Base-by-base conservation (phyloP, 495 filamentous ascomycete species). In the Mycothermus thermophilus region DNA sequence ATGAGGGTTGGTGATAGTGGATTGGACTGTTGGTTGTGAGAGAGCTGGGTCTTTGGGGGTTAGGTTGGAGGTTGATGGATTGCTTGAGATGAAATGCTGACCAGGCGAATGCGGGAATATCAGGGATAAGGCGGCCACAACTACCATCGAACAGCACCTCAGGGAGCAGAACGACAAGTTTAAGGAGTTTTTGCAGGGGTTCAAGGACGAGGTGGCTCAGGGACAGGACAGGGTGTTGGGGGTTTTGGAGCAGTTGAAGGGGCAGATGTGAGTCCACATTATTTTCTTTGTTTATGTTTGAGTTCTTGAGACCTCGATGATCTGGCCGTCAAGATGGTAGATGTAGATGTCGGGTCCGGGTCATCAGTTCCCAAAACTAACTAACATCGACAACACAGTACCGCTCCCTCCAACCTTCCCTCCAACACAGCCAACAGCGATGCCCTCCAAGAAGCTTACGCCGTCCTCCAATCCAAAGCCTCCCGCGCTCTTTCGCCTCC, bases 171-270 rank as follows among this genome's bases (percentile, higher is more conserved):
- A 37, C 12, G 30, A 23, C 2, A 57, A 50, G 21, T 54, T 57
- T 1, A 54, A 55, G 27, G 29, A 40, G 4, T 58, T 59, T 34
- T 33, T 63, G 9, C 53, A 48, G 21, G 29, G 39, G 2, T 58
- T 55, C 41, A 48, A 51, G 21, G 41, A 43, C 15, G 32, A 43
- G 26, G 27, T 45, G 8, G 6, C 41, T 9, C 39, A 50, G 8
- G 45, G 50, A 15, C 43, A 34, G 30, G 39, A 49, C 6, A 38
- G 44, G n/a, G 30, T 34, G 1, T 31, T 47, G 5, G 44, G 45
- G 14, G 22, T 16, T 7, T 20, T 51, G 35, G 29, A 18, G 13
- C 16, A 28, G 16, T 34, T 39, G 16, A 48, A 39, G 27, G 35
- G 34, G 8, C 34, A 41, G 10, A 29, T 53, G 50, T 51, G 17